These are phyloP conservation scores for Lasiodiplodia gonubiensis DNA, from an alignment of 2,329 filamentous ascomycete species.

Conservation along the genomic window DNA sequence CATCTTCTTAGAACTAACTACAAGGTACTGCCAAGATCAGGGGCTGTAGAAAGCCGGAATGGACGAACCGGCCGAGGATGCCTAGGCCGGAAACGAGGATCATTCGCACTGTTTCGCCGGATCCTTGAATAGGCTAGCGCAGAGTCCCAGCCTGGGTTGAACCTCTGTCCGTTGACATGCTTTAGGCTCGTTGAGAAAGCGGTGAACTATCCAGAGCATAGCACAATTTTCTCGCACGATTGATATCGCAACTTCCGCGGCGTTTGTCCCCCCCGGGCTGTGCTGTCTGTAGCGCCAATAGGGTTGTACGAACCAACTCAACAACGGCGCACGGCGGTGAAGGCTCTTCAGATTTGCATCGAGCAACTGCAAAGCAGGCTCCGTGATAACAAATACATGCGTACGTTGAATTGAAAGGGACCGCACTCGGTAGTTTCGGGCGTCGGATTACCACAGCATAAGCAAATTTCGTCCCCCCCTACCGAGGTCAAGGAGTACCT, in stretches of 20 bases:
- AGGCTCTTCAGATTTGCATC: neutral
- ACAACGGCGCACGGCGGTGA: slow-evolving; percentile 1
- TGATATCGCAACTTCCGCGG: neutral
- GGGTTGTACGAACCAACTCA: slow-evolving; percentile 7
- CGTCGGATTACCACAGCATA: neutral
- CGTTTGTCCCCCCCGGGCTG: neutral
- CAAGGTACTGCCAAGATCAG: neutral
- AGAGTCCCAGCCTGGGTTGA: slow-evolving; percentile 2
- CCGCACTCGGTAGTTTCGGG: neutral
- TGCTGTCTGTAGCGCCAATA: neutral
- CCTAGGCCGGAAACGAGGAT: neutral
- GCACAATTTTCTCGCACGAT: neutral
- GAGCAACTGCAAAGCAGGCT: neutral
- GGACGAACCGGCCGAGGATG: neutral
- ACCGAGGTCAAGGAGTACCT: neutral
- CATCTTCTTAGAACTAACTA: neutral
- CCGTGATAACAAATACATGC: neutral
- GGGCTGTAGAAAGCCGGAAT: neutral
- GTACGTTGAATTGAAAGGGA: neutral
- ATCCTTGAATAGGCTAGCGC: neutral
- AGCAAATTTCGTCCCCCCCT: neutral
- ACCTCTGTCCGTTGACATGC: neutral
- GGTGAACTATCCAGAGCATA: neutral
- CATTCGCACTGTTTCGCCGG: neutral
- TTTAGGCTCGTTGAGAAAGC: neutral